Base-by-base conservation (phyloP, 1,139 yeast species). In the Yamadazyma siamensis region DNA sequence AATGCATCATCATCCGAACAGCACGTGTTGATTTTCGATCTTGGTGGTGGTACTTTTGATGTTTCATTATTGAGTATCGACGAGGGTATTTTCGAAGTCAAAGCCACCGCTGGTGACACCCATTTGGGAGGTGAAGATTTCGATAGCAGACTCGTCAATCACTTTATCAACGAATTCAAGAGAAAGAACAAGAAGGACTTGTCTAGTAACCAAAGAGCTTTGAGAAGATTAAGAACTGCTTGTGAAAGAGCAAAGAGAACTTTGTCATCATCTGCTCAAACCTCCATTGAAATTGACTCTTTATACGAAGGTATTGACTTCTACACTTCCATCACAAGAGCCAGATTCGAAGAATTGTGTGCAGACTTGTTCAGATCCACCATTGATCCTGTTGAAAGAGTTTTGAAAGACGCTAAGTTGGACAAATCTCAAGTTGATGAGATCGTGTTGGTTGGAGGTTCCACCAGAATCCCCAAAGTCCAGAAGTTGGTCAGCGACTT, bases 41-140 rank as follows among this genome's bases (percentile, higher is more conserved):
- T 88, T 56, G 96, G 96, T 77, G 96, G 96, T 73, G 96, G 96
- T 77, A 88, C 96, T 54, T 88, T 88, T 66, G 96, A 88, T 84
- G 96, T 88, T 34, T 88, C 96, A 22, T 74, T 88, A 48, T 75
- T 88, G 51, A 81, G 91, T 33, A 88, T 88, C 59, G 95, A 88
- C 63, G 95, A 87, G 45, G 96, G 96, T 75, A 85, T 88, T 49
- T 88, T 88, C 64, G 94, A 88, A 66, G 96, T 88, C 54, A 86
- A 87, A 76, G 91, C 96, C 41, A 88, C 96, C 50, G 95, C 96
- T 36, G 96, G 96, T 82, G 96, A 88, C 70, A 88, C 96, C 45
- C 96, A 88, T 68, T 77, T 88, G 73, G 96, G 96, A 75, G 96
- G 96, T 76, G 96, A 88, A 55, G 73, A 66, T 53, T 66, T 65